These are phyloP conservation scores for Phytophthora europaea DNA, from an alignment of 352 stramenopile genomes.

Conservation along the genomic window DNA sequence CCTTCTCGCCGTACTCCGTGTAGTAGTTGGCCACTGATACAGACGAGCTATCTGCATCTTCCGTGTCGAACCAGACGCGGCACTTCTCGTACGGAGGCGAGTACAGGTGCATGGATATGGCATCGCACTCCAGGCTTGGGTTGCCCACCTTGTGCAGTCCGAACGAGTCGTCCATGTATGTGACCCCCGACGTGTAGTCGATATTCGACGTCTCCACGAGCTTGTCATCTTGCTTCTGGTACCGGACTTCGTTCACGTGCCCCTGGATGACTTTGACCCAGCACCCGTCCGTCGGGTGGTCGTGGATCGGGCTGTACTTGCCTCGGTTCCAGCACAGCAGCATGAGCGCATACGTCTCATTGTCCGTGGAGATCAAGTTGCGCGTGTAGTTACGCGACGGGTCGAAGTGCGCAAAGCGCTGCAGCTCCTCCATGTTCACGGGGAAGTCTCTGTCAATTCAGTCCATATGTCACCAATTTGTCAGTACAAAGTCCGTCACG, in stretches of 20 bases:
- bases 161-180: conserved; percentile 93
- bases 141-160: conserved; percentile 95
- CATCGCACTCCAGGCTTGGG: conserved; percentile 64
- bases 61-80: conserved; percentile 86
- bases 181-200: conserved; percentile 73
- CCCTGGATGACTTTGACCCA: conserved; percentile 93
- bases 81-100: conserved; percentile 93
- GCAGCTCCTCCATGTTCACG: conserved; percentile 65
- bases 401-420: conserved; percentile 89
- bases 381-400: conserved; percentile 92
- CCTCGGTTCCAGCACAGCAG: conserved; percentile 95
- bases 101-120: conserved; percentile 96
- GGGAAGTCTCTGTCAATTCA: conserved; percentile 47
- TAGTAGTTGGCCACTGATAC: conserved; percentile 86
- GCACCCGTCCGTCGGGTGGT: conserved; percentile 94
- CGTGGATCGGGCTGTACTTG: conserved; percentile 93
- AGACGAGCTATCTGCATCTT: conserved; percentile 64
- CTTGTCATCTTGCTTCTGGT: conserved; percentile 51
- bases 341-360: conserved; percentile 94
- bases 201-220: conserved; percentile 76
- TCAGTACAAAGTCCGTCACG: not conserved
- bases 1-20: conserved; percentile 78
- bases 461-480: not conserved
- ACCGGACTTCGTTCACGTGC: conserved; percentile 92
- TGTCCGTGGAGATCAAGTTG: conserved; percentile 95